These are phyloP conservation scores for Aspergillus clavatus DNA, from an alignment of 2,329 filamentous ascomycete species.

Conservation along the genomic window DNA sequence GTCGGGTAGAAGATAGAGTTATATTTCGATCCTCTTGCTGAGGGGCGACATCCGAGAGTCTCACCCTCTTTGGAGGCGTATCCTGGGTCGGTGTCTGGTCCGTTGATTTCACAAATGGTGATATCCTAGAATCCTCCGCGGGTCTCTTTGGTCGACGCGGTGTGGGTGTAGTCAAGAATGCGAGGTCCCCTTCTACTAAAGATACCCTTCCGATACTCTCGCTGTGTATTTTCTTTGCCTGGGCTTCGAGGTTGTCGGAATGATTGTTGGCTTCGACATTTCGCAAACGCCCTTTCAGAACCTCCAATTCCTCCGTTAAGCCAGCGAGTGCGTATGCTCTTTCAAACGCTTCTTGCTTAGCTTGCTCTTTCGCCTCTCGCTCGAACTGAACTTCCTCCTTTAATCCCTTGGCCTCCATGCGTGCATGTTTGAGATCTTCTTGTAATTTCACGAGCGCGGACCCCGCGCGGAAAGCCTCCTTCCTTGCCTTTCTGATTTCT, in stretches of 20 bases:
- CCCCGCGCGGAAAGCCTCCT: constrained; percentile 55
- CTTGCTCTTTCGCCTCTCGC: constrained; percentile 44
- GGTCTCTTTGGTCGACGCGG: constrained; percentile 33
- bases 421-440: constrained; percentile 45
- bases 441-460: constrained; percentile 52
- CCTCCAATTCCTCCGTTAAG: constrained; percentile 42
- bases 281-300: constrained; percentile 39
- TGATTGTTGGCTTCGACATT: constrained; percentile 37
- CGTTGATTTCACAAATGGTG: constrained; percentile 11
- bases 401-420: constrained; percentile 44
- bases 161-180: constrained; percentile 26
- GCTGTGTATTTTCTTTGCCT: constrained; percentile 28
- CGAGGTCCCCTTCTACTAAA: constrained; percentile 30
- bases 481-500: constrained; percentile 51
- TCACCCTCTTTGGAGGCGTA: constrained; percentile 33
- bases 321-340: constrained; percentile 44
- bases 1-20: constrained; percentile 26
- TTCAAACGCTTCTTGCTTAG: constrained; percentile 46
- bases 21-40: constrained; percentile 24
- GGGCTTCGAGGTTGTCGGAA: constrained; percentile 28
- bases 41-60: constrained; percentile 29
- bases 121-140: constrained; percentile 25
- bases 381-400: constrained; percentile 51
- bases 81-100: constrained; percentile 14
- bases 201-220: constrained; percentile 26